phyloP scores from a whole-genome alignment of 257 asterid genomes.

The Echites panduratus region DNA sequence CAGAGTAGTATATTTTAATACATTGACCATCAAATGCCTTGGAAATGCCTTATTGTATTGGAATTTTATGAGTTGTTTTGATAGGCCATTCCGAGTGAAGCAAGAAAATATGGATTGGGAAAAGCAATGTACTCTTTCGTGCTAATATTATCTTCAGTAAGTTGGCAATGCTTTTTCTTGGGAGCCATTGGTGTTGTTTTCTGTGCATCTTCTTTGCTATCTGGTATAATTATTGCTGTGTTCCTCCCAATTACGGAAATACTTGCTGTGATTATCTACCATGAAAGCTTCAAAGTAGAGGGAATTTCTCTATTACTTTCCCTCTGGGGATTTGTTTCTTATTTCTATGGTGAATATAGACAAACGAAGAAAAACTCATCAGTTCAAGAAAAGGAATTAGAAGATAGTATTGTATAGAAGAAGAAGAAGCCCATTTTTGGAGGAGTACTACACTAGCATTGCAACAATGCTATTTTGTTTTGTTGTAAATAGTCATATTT shows the following conservation, averaged over 20 bases:
- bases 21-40: no score
- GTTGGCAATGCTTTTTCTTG: constrained; percentile 26
- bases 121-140: neutral
- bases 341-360: constrained; percentile 23
- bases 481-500: no score
- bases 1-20: no score
- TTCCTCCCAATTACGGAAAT: constrained; percentile 19
- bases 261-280: constrained; percentile 19
- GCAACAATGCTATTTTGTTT: no score
- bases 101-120: constrained; percentile 8
- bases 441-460: no score
- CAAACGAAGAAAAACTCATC: neutral
- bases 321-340: constrained; percentile 31
- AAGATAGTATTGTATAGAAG: neutral
- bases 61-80: neutral
- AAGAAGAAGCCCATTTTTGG: no score
- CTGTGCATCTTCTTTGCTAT: constrained; percentile 24
- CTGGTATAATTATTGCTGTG: constrained; percentile 19
- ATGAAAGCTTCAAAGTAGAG: constrained; percentile 21
- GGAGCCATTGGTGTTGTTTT: constrained; percentile 23
- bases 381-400: neutral
- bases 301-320: constrained; percentile 24
- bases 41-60: no score
- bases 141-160: constrained; percentile 14
- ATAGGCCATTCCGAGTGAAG: constrained; percentile 22